Base-by-base conservation (phyloP, 2,329 filamentous ascomycete genomes). In the Aspergillus sp. region DNA sequence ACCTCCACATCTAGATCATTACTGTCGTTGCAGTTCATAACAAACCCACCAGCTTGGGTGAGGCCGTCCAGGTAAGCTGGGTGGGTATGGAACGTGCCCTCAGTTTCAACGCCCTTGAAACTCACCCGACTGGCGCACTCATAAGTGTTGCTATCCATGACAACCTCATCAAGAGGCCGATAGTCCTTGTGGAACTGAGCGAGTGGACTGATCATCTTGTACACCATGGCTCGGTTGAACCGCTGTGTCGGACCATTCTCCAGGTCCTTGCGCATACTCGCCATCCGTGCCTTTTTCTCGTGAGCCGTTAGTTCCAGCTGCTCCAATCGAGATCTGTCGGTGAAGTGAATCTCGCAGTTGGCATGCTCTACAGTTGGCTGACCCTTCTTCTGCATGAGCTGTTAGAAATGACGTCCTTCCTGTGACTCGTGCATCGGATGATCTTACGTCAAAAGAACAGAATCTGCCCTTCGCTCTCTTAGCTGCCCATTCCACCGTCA, bases 11-110 rank as follows among this genome's bases (percentile, higher is more conserved):
- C 56, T 2, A 63, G 47, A 36, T 66, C 62, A 14, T 54, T 57
- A 36, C 52, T 42, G 29, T 65, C 60, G 20, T 59, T 62, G n/a
- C 46, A 52, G 32, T 67, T 64, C 58, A 63, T 64, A n/a, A 52
- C 54, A 36, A 65, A 65, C 1, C 62, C 63, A 14, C 56, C 46
- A 9, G 56, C 58, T 36, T 65, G 63, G 16, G 62, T 58, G n/a
- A 67, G 45, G 5, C 53, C 52, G 32, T 63, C 63, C 18, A 67
- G 58, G 22, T 54, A 54, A 32, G 53, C 55, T 14, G 63, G 62
- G 47, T 65, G 58, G n/a, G 58, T 58, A 29, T 52, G 52, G 32
- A 62, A 65, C 1, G 45, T 29, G 14, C 57, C 63, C n/a, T 56
- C 50, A 22, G 36, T 51, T n/a, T 57, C 52, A 52, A 57, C 50